Percentiles rank a stretch among this genome's conserved stretches.
Conservation (phyloP, 2,329 filamentous ascomycete species). For the Curvularia verruculosa region DNA sequence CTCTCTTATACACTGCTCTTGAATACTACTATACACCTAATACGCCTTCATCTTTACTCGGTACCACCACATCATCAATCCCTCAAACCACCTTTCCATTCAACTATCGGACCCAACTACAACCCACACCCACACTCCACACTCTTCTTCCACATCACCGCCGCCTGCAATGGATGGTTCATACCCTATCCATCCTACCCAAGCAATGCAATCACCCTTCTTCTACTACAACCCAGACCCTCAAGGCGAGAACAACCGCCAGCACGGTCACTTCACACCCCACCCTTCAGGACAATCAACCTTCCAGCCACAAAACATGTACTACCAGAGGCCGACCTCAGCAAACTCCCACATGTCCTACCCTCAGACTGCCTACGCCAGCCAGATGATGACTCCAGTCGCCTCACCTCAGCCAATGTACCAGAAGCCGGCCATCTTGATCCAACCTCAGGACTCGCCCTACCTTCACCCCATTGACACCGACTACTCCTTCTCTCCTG, state of each 20-base stretch:
- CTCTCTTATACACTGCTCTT: constrained; percentile 30
- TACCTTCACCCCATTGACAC: constrained; percentile 72
- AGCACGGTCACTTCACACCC: constrained; percentile 77
- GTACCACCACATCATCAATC: constrained; percentile 19
- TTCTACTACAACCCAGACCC: constrained; percentile 86
- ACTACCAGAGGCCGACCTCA: constrained; percentile 63
- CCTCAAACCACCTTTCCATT: constrained; percentile 27
- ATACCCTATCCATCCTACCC: constrained; percentile 58
- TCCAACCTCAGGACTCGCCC: constrained; percentile 64
- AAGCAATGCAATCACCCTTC: constrained; percentile 75
- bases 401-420: constrained; percentile 75
- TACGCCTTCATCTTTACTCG: constrained; percentile 24
- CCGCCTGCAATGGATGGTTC: constrained; percentile 67
- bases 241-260: constrained; percentile 67
- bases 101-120: constrained; percentile 1
- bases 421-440: constrained; percentile 76
- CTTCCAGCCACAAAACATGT: constrained; percentile 54
- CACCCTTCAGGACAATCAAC: constrained; percentile 49
- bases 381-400: constrained; percentile 73
- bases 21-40: constrained; percentile 34
- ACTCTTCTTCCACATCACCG: not conserved
- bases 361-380: constrained; percentile 60
- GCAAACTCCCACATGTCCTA: constrained; percentile 64
- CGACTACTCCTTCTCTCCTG: constrained; percentile 76
- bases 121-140: not conserved